phyloP scores from a whole-genome alignment of 805 yeast genomes.

The Geotrichum ghanense region DNA sequence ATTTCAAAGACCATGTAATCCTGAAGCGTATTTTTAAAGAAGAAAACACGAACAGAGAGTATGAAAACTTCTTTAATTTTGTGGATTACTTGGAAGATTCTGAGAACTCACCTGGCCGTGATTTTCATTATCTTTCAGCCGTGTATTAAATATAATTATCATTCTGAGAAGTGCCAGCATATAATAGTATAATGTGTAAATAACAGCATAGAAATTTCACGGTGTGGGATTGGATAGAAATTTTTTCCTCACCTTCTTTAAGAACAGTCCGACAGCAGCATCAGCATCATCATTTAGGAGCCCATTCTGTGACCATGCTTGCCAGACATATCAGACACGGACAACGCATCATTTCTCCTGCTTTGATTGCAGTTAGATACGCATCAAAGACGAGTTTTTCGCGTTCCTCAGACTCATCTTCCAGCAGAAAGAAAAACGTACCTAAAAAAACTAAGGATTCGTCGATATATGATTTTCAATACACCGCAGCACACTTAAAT shows the following conservation, averaged over 20 bases:
- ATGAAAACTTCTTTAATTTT: not conserved
- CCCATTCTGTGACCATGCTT: not conserved
- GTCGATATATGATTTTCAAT: not conserved
- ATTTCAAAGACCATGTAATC: not conserved
- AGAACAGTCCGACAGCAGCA: not conserved
- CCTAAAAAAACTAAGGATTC: not conserved
- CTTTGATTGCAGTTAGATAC: not conserved
- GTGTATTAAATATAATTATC: not conserved
- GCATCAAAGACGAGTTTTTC: not conserved
- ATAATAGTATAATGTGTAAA: not conserved
- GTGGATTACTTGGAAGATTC: not conserved
- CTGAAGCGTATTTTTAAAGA: not conserved
- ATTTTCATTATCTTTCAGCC: not conserved
- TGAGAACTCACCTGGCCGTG: no score
- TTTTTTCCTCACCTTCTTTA: not conserved
- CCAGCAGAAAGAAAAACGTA: not conserved
- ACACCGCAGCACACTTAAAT: conserved; percentile 2
- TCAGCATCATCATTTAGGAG: no score
- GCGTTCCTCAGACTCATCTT: not conserved
- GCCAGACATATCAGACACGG: not conserved
- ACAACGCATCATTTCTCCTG: not conserved
- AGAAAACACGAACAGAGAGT: not conserved
- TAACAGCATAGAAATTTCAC: not conserved
- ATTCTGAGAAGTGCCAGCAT: not conserved
- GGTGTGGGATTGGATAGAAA: not conserved